Evolutionary conservation across 2,329 filamentous ascomycete species (phyloP).

Genomic region (Ophiostoma fasciatum): DNA sequence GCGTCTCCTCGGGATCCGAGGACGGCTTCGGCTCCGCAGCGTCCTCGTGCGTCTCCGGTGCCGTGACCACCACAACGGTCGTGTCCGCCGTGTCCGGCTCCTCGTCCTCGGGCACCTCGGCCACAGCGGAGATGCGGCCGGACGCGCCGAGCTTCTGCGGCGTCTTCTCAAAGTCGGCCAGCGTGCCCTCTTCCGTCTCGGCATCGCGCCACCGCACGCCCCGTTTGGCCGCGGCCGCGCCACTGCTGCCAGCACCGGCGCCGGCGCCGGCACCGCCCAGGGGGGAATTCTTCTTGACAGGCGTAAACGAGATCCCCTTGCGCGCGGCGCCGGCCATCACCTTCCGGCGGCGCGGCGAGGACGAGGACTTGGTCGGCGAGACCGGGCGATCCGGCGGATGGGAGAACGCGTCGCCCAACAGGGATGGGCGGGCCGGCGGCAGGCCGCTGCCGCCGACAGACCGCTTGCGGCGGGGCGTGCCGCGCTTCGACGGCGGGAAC

Average conservation of each 20-base stretch:
- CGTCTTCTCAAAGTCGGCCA: slow-evolving; percentile 86
- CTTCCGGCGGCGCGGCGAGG: slow-evolving; percentile 70
- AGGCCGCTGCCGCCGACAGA: slow-evolving; percentile 14
- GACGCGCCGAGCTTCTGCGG: slow-evolving; percentile 51
- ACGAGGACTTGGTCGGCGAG: slow-evolving; percentile 60
- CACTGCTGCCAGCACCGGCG: slow-evolving; percentile 1
- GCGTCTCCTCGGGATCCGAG: too few relatives aligned
- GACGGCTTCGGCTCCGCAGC: too few relatives aligned
- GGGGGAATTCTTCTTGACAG: slow-evolving; percentile 67
- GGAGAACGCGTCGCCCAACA: not conserved
- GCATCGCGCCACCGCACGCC: slow-evolving; percentile 89
- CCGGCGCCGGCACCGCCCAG: too few relatives aligned
- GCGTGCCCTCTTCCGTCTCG: slow-evolving; percentile 61
- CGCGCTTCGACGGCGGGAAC: slow-evolving; percentile 54
- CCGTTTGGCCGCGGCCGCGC: slow-evolving; percentile 41
- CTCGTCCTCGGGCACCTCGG: slow-evolving; percentile 1
- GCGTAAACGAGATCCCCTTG: slow-evolving; percentile 70
- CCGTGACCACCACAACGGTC: too few relatives aligned
- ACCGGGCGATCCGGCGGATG: slow-evolving; percentile 24
- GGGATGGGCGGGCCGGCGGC: not conserved
- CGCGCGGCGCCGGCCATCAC: slow-evolving; percentile 32
- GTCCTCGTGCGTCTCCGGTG: not conserved
- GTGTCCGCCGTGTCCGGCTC: not conserved
- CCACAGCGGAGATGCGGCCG: slow-evolving; percentile 13
- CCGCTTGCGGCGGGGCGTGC: slow-evolving; percentile 66